Conservation (phyloP, 176 grass and related monocot species). For the Zea luxurians region DNA sequence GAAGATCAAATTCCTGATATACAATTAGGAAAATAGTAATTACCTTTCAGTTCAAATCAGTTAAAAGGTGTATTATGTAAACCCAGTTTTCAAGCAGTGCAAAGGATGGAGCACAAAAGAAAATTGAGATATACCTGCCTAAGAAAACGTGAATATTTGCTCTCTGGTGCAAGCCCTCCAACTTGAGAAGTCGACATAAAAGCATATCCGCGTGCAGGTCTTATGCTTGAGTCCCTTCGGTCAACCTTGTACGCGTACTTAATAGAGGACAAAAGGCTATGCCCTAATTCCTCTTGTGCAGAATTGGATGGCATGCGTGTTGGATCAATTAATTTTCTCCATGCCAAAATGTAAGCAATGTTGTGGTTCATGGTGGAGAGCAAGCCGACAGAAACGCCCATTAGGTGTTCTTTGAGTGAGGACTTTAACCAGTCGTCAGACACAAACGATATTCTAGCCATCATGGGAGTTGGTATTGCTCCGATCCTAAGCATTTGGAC, state of each 20-base stretch:
- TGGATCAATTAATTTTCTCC: constrained; percentile 61
- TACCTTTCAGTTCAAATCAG: constrained; percentile 13
- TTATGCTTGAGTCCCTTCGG: constrained; percentile 62
- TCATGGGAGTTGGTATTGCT: constrained; percentile 67
- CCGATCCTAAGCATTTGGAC: constrained; percentile 63
- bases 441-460: constrained; percentile 58
- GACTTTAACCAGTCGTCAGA: constrained; percentile 82
- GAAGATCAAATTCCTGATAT: constrained; percentile 89
- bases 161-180: constrained; percentile 65
- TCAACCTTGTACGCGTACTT: constrained; percentile 84
- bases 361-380: constrained; percentile 67
- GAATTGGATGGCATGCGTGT: constrained; percentile 50
- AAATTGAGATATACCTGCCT: constrained; percentile 61
- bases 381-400: constrained; percentile 73
- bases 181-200: constrained; percentile 69
- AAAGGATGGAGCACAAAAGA: constrained; percentile 7
- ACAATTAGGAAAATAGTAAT: constrained; percentile 13
- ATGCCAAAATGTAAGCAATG: constrained; percentile 71
- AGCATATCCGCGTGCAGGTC: constrained; percentile 76
- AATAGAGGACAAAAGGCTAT: constrained; percentile 74
- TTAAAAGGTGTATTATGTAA: not conserved
- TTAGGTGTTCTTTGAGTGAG: constrained; percentile 71
- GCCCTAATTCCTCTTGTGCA: constrained; percentile 62
- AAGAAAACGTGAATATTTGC: constrained; percentile 51
- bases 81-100: not conserved